A percentile compares a stretch with the other conserved stretches of the same genome.
phyloP scores from a whole-genome alignment of 257 asterid species.

The Plectranthus barbatus region DNA sequence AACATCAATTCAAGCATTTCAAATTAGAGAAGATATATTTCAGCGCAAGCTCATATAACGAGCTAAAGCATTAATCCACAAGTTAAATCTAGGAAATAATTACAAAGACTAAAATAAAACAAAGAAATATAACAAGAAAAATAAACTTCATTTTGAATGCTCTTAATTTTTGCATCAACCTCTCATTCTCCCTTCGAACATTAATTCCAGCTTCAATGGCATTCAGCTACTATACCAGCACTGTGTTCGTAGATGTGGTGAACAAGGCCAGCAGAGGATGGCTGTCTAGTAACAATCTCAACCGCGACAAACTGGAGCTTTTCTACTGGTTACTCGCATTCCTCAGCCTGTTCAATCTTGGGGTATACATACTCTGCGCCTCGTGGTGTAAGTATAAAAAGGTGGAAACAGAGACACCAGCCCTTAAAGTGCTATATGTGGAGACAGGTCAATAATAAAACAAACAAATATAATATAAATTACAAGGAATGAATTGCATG shows the following conservation, averaged over 20 bases:
- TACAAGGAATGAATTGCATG: neutral
- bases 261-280: conserved; percentile 65
- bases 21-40: too few relatives aligned
- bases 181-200: too few relatives aligned
- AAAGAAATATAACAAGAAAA: too few relatives aligned
- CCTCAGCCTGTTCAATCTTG: conserved; percentile 47
- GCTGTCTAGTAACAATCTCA: conserved; percentile 49
- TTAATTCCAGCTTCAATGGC: too few relatives aligned
- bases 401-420: conserved; percentile 26
- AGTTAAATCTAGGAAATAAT: too few relatives aligned
- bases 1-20: too few relatives aligned
- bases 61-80: too few relatives aligned
- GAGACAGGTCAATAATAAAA: too few relatives aligned
- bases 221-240: conserved; percentile 54
- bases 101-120: too few relatives aligned
- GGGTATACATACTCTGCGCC: conserved; percentile 47
- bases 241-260: conserved; percentile 55
- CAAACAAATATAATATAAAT: neutral
- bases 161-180: too few relatives aligned
- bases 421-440: neutral
- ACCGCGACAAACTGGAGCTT: conserved; percentile 53
- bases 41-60: too few relatives aligned
- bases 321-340: conserved; percentile 53
- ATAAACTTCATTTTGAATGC: too few relatives aligned
- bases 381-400: conserved; percentile 66